Conservation (phyloP, 495 filamentous ascomycete species). For the Pyrenula massariospora region DNA sequence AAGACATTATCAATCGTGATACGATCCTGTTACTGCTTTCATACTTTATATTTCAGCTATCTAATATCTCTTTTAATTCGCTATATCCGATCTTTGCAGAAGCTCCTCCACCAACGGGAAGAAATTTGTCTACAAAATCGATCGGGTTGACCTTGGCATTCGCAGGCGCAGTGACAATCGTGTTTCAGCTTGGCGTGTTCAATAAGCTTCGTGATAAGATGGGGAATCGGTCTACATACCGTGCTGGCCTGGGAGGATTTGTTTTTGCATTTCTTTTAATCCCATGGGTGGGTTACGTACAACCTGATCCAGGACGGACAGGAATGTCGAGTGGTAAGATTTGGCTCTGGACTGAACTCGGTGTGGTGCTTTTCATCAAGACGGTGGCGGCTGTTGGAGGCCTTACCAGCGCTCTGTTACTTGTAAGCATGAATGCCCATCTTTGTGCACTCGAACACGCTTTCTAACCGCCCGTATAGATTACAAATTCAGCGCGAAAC, state of each 20-base stretch:
- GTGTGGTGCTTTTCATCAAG: slow-evolving; percentile 70
- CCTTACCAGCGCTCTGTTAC: slow-evolving; percentile 73
- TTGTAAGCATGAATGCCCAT: slow-evolving; percentile 41
- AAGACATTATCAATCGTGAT: slow-evolving; percentile 58
- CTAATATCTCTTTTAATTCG: slow-evolving; percentile 81
- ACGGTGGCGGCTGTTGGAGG: slow-evolving; percentile 81
- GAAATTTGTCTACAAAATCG: slow-evolving; percentile 59
- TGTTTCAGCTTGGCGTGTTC: slow-evolving; percentile 82
- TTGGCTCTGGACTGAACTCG: slow-evolving; percentile 66
- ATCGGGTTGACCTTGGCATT: slow-evolving; percentile 83
- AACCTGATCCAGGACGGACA: slow-evolving; percentile 27
- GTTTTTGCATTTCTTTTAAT: slow-evolving; percentile 73
- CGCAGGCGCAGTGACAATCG: slow-evolving; percentile 69
- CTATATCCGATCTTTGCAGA: slow-evolving; percentile 87
- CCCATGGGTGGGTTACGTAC: slow-evolving; percentile 78
- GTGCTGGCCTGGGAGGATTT: slow-evolving; percentile 68
- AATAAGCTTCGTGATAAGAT: slow-evolving; percentile 65
- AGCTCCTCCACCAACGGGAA: slow-evolving; percentile 59
- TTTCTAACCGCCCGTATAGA: slow-evolving; percentile 31
- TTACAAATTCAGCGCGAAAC: slow-evolving; percentile 86
- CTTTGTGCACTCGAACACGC: not conserved
- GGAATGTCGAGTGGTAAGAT: slow-evolving; percentile 36
- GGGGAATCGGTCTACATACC: slow-evolving; percentile 77
- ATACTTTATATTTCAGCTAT: slow-evolving; percentile 78
- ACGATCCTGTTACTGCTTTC: slow-evolving; percentile 70